Conservation (phyloP, 805 yeast genomes). For the Yamadazyma insecticola region DNA sequence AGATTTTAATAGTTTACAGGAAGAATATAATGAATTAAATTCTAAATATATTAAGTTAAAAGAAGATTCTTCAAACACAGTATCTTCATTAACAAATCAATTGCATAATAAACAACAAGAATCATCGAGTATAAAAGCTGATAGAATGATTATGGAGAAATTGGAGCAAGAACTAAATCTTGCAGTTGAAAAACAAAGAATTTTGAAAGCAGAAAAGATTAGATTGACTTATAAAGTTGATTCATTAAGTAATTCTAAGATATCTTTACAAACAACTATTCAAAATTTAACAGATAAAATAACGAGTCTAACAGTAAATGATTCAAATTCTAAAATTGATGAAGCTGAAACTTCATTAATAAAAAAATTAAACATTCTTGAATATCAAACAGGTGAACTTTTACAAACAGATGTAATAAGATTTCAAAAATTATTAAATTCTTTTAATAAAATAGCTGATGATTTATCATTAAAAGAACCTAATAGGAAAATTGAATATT, state of each 20-base stretch:
- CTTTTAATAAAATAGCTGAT: constrained; percentile 54
- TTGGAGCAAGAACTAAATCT: constrained; percentile 33
- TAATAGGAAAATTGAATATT: constrained; percentile 38
- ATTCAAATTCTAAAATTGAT: constrained; percentile 10
- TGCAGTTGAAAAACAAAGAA: constrained; percentile 42
- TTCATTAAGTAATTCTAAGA: constrained; percentile 33
- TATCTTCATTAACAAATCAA: constrained; percentile 19
- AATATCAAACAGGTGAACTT: constrained; percentile 40
- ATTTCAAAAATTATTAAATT: constrained; percentile 45
- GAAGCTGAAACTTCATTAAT: constrained; percentile 6
- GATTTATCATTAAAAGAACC: constrained; percentile 58
- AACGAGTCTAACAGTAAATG: constrained; percentile 14
- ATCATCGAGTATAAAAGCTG: constrained; percentile 8
- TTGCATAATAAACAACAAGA: constrained; percentile 17
- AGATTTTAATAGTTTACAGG: constrained; percentile 14
- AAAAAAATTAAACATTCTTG: constrained; percentile 24
- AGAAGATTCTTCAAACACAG: constrained; percentile 18
- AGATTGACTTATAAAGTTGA: constrained; percentile 39
- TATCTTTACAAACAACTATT: constrained; percentile 29
- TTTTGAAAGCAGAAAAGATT: constrained; percentile 40
- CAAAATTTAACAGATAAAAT: constrained; percentile 36
- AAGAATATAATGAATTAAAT: constrained; percentile 12
- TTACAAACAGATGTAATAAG: constrained; percentile 39
- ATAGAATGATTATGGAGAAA: constrained; percentile 17
- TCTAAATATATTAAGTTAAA: constrained; percentile 14